Evolutionary conservation across 345 rosid species (phyloP), one percentile per base, ranked within the genome.

Genomic region (Mercurialis annua): DNA sequence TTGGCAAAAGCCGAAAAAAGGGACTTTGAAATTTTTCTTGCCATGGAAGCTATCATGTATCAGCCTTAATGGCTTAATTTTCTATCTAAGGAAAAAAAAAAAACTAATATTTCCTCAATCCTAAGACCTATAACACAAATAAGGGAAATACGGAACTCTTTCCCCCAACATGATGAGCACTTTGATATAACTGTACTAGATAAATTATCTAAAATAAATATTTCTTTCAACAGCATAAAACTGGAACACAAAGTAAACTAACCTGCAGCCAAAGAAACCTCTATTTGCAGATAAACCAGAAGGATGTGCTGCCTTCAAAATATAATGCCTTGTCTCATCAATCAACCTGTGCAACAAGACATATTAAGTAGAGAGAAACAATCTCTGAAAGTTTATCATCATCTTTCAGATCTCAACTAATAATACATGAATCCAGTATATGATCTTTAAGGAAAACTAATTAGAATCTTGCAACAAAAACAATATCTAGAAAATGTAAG

Each of bases 241-340:
- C 34, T 47, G 29, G n/a, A 30, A 56, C n/a, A 51, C 26, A 6
- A 73, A 64, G 17, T 6, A 23, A 68, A 71, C 83, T 74, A 73
- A 94, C 97, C 96, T 86, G 96, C 99, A 94, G 68, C 92, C 89
- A 70, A 94, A 94, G 85, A 89, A 94, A 77, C 99, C 99, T 77
- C 85, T 81, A 54, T 91, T 74, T 64, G 99, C 99, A 47, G 99
- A 94, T 81, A 94, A 86, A 71, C 99, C 99, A 75, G 99, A 94
- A 38, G 99, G 99, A 84, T 94, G 99, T 24, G 99, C 99, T 57
- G 99, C 91, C 81, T 87, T 89, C 73, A 91, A 96, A 68, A 91
- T 83, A 69, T 87, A 89, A 85, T 94, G 99, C 71, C 83, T 94
- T 69, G 76, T 81, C 78, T 74, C 87, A 79, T 91, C 91, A 75